phyloP scores from a whole-genome alignment of 495 filamentous ascomycete species.

The Xylaria castorea region DNA sequence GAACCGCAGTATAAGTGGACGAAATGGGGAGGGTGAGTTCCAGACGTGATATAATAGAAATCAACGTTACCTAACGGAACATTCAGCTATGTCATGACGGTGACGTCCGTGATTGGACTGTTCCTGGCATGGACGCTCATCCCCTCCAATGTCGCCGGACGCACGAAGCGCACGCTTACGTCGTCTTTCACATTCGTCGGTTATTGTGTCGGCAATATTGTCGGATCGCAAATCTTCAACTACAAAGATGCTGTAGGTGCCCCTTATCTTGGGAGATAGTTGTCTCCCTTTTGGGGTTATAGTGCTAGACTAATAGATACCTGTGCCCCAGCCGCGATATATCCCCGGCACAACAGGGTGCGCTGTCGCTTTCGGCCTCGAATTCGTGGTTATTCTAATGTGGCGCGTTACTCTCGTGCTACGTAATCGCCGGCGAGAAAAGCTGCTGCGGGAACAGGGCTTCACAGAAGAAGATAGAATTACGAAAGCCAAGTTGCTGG shows the following conservation, averaged over 20 bases:
- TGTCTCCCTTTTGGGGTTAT: background rate
- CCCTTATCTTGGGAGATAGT: background rate
- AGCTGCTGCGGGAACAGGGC: slow-evolving; percentile 32
- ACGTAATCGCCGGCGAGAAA: slow-evolving; percentile 39
- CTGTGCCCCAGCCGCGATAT: slow-evolving; percentile 33
- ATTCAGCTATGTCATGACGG: slow-evolving; percentile 40
- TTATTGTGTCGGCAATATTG: slow-evolving; percentile 63
- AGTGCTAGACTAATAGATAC: slow-evolving; percentile 35
- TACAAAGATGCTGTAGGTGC: slow-evolving; percentile 30
- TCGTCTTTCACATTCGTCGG: slow-evolving; percentile 52
- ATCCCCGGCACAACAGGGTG: slow-evolving; percentile 39
- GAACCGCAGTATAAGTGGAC: slow-evolving; percentile 43
- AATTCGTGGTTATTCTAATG: slow-evolving; percentile 35
- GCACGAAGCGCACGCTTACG: slow-evolving; percentile 43
- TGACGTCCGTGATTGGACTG: slow-evolving; percentile 33
- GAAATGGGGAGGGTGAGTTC: slow-evolving; percentile 42
- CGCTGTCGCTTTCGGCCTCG: slow-evolving; percentile 37
- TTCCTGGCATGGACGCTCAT: slow-evolving; percentile 44
- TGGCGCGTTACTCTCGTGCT: slow-evolving; percentile 39
- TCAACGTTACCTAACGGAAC: background rate
- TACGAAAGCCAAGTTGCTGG: slow-evolving; percentile 38
- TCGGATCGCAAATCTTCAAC: slow-evolving; percentile 66
- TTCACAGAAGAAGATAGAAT: slow-evolving; percentile 40
- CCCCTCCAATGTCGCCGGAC: slow-evolving; percentile 43
- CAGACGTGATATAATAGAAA: background rate